Evolutionary conservation across 305 asterid species (phyloP).

Genomic region (Rubia balearica): DNA sequence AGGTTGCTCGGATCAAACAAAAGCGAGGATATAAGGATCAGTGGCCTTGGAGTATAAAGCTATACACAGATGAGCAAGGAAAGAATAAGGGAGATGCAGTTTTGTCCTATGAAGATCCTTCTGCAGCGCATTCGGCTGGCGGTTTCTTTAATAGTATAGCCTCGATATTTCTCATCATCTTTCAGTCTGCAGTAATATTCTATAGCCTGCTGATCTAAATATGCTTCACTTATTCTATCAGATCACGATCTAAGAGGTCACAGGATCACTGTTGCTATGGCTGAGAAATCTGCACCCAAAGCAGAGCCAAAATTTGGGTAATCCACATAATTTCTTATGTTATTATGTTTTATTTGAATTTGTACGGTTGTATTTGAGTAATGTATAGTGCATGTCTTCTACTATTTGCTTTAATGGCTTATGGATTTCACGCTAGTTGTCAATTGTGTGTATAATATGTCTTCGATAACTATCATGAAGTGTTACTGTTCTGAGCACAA

Average conservation of each 20-base stretch:
- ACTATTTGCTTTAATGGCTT: not conserved
- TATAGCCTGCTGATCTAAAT: not conserved
- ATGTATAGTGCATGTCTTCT: not conserved
- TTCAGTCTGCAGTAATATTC: not conserved
- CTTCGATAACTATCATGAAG: not conserved
- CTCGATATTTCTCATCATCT: slow-evolving; percentile 12
- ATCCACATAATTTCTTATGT: slow-evolving; percentile 5
- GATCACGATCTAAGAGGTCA: slow-evolving; percentile 82
- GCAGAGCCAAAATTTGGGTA: slow-evolving; percentile 79
- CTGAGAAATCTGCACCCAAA: slow-evolving; percentile 96
- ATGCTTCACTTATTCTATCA: slow-evolving; percentile 23
- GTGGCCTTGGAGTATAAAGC: slow-evolving; percentile 98
- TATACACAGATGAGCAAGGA: slow-evolving; percentile 92
- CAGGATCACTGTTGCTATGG: slow-evolving; percentile 83
- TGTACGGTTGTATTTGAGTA: not conserved
- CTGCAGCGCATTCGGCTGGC: slow-evolving; percentile 98
- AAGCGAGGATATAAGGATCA: slow-evolving; percentile 98
- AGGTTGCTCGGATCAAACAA: slow-evolving; percentile 98
- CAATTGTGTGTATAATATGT: not conserved
- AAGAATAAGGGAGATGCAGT: slow-evolving; percentile 96
- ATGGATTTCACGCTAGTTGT: not conserved
- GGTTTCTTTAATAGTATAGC: slow-evolving; percentile 82
- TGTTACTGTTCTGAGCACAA: not conserved
- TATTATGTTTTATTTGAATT: not conserved
- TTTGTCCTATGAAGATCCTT: slow-evolving; percentile 95